Evolutionary conservation across 768 basidiomycete genomes (phyloP), one percentile per base, ranked within the genome.

Genomic region (Solioccasus polychromus): DNA sequence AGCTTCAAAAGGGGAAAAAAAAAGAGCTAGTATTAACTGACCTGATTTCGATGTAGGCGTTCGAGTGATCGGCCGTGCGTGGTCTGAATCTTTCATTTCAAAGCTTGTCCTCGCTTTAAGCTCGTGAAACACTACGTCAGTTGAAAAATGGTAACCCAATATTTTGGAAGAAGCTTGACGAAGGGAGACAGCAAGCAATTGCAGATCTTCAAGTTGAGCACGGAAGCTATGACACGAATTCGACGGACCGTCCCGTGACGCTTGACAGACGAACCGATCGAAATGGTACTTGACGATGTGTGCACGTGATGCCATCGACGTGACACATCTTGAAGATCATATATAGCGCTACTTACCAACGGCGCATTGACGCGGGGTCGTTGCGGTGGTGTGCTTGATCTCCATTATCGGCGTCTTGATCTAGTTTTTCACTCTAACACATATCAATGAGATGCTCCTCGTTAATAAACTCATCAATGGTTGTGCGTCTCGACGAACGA

Each of bases 381-480:
- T 56, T 23, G 53, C 48, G 1, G 12, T 63, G 17, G 56, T 62
- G 9, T 61, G 45, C 11, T n/a, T 30, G 5, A 19, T 61, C 4
- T 59, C 62, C 20, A 53, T 56, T 30, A 20, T 51, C 12, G 61
- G 51, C 8, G 53, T 62, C n/a, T n/a, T 56, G 26, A 45, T 58
- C 2, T 62, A 62, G 36, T 62, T 62, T 28, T 6, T 62, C 15
- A 51, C 53, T 1, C 62, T 59, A 1, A 32, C 8, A 19, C 61
- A 63, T 8, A 40, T 7, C n/a, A 62, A 63, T 3, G 51, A 50
- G 20, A 53, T 55, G 62, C 47, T 62, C n/a, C 48, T 62, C 19
- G 41, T 37, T 5, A 53, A 56, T 8, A 62, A 59, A 31, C 51
- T 62, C 20, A 54, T 62, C 35, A 62, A 62, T 4, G 56, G 62